A percentile compares a stretch with the other conserved stretches of the same genome.
Evolutionary conservation across 129 eudicot species (phyloP).

Genomic region (Lactuca sativa): DNA sequence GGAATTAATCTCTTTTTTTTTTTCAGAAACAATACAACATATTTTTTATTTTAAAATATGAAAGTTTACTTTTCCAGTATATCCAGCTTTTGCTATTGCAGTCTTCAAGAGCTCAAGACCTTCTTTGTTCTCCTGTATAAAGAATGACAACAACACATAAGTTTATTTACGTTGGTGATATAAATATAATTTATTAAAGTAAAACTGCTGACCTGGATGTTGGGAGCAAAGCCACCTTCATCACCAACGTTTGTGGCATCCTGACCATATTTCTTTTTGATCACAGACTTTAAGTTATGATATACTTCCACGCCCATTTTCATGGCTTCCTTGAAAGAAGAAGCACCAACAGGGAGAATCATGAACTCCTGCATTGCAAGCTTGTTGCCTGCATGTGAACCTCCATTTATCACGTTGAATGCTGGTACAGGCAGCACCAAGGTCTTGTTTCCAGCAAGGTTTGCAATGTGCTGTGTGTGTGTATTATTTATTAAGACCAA

Average conservation of each 20-base stretch:
- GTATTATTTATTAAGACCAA: too few relatives aligned
- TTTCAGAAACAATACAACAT: background rate
- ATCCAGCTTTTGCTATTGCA: conserved; percentile 64
- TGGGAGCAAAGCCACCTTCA: conserved; percentile 73
- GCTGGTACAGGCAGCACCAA: conserved; percentile 49
- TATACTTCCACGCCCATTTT: conserved; percentile 56
- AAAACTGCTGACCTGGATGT: conserved; percentile 40
- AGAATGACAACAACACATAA: background rate
- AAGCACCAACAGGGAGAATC: conserved; percentile 52
- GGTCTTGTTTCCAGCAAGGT: conserved; percentile 50
- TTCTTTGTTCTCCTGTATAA: conserved; percentile 53
- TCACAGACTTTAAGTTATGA: conserved; percentile 49
- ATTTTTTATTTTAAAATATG: too few relatives aligned
- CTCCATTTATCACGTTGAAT: conserved; percentile 46
- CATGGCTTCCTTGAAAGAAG: conserved; percentile 49
- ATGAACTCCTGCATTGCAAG: conserved; percentile 53
- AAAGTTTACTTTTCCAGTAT: conserved; percentile 42
- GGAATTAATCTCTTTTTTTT: too few relatives aligned
- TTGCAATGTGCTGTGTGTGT: conserved; percentile 39
- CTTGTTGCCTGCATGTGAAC: conserved; percentile 52
- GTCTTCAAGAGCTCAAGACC: conserved; percentile 63
- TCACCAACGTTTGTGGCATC: conserved; percentile 65
- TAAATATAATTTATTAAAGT: background rate
- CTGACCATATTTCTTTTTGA: conserved; percentile 62
- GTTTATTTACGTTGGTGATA: too few relatives aligned